A percentile compares a stretch with the other conserved stretches of the same genome.
Evolutionary conservation across 129 eudicot species (phyloP).

Genomic region (Apium graveolens): DNA sequence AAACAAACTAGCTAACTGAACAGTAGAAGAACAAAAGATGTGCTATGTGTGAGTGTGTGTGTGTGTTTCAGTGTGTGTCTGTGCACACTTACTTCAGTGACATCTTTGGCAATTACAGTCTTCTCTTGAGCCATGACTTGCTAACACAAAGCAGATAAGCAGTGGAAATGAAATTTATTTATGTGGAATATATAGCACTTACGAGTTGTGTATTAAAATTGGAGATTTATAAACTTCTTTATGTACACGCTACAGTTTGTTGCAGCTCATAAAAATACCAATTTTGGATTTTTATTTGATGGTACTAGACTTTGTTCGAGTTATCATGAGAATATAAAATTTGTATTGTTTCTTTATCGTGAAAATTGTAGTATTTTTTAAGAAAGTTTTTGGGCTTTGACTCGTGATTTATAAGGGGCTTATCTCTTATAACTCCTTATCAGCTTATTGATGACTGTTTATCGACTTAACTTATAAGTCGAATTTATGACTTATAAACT

Average conservation of each 20-base stretch:
- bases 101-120: constrained; percentile 66
- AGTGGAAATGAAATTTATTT: neutral
- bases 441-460: no score
- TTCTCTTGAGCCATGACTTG: constrained; percentile 49
- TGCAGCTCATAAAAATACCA: neutral
- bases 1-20: neutral
- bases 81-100: constrained; percentile 59
- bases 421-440: no score
- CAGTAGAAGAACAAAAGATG: neutral
- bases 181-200: no score
- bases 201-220: neutral
- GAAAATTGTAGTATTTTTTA: no score
- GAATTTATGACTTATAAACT: no score
- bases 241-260: neutral
- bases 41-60: neutral
- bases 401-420: no score
- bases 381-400: no score
- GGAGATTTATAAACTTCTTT: neutral
- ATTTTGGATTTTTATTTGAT: neutral
- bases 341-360: no score
- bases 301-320: no score
- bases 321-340: no score
- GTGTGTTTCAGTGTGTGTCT: neutral
- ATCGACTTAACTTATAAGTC: no score
- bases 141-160: neutral